Conservation (phyloP, 371 early-diverging fungal species). For the Mucor velutinosus region DNA sequence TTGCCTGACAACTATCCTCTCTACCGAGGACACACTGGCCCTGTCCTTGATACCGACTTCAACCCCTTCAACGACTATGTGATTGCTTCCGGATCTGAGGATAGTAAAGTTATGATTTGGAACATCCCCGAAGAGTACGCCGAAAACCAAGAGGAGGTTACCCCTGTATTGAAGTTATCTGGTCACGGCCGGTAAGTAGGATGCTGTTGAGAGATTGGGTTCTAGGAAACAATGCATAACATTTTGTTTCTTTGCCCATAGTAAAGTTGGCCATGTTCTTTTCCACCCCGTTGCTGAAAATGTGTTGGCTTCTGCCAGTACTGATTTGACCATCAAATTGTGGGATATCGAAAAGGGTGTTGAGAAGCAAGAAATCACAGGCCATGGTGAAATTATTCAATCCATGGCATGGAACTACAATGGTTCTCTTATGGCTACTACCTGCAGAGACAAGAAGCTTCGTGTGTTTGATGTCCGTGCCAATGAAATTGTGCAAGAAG, state of each 20-base stretch:
- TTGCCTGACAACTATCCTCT: constrained; percentile 85
- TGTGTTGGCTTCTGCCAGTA: constrained; percentile 87
- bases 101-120: constrained; percentile 96
- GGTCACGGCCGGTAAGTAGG: constrained; percentile 66
- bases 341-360: constrained; percentile 96
- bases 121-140: constrained; percentile 82
- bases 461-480: constrained; percentile 92
- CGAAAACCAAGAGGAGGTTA: constrained; percentile 62
- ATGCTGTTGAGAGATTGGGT: not conserved
- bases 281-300: constrained; percentile 97
- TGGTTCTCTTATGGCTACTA: constrained; percentile 87
- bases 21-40: constrained; percentile 89
- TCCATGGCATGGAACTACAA: constrained; percentile 89
- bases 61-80: constrained; percentile 96
- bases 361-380: constrained; percentile 86
- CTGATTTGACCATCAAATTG: constrained; percentile 92
- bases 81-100: constrained; percentile 91
- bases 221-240: not conserved
- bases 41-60: constrained; percentile 97
- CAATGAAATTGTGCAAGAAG: constrained; percentile 82
- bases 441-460: constrained; percentile 95
- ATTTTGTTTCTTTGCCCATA: constrained; percentile 15
- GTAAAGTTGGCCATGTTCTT: constrained; percentile 95
- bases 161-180: constrained; percentile 62
- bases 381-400: constrained; percentile 92